Evolutionary conservation across 2,329 filamentous ascomycete species (phyloP).

Genomic region (Lachnellula arida): DNA sequence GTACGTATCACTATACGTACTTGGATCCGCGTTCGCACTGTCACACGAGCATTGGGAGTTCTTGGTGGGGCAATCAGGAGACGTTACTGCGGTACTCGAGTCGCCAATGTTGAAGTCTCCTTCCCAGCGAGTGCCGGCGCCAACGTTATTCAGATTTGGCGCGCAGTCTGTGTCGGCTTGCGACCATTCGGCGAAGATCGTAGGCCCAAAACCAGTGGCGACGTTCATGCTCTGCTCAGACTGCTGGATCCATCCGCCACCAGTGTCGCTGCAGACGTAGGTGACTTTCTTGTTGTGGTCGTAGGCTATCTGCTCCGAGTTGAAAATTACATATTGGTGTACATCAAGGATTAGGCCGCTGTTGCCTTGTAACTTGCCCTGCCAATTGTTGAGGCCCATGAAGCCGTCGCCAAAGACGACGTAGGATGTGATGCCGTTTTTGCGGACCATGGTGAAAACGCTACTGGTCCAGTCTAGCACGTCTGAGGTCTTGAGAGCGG

Average conservation of each 20-base stretch:
- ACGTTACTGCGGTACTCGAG: constrained; percentile 48
- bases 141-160: constrained; percentile 80
- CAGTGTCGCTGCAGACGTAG: constrained; percentile 64
- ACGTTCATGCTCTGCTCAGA: constrained; percentile 67
- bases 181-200: constrained; percentile 93
- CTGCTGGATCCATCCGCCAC: constrained; percentile 72
- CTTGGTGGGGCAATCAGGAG: constrained; percentile 70
- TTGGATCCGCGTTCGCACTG: constrained; percentile 68
- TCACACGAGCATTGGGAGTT: constrained; percentile 66
- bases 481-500: constrained; percentile 54
- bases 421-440: constrained; percentile 68
- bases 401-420: constrained; percentile 94
- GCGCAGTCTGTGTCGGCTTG: constrained; percentile 97
- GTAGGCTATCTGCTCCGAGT: constrained; percentile 76
- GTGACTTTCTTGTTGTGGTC: constrained; percentile 79
- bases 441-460: constrained; percentile 67
- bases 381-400: constrained; percentile 85
- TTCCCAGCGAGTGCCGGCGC: constrained; percentile 84
- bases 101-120: constrained; percentile 74
- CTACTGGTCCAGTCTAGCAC: constrained; percentile 77
- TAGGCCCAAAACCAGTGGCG: constrained; percentile 80
- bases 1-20: constrained; percentile 65
- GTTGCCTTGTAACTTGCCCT: constrained; percentile 70
- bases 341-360: constrained; percentile 84
- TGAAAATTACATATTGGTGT: constrained; percentile 98